Conservation (phyloP, 2,329 filamentous ascomycete genomes). For the Cladosporium sp. region DNA sequence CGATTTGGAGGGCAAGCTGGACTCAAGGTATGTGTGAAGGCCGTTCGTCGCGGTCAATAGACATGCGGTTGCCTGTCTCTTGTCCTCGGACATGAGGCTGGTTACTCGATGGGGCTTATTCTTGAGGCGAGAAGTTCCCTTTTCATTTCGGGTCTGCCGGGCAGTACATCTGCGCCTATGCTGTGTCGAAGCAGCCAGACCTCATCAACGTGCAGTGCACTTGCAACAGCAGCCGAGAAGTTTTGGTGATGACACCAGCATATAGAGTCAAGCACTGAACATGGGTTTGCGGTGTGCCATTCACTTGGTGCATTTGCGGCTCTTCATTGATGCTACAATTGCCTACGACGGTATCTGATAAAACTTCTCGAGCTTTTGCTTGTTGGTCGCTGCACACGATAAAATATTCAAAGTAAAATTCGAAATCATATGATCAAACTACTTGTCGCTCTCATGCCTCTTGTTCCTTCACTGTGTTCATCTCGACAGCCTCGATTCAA, state of each 20-base stretch:
- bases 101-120: constrained; percentile 99
- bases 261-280: constrained; percentile 99
- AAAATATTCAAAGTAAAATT: no score
- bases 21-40: constrained; percentile 50
- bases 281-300: constrained; percentile 39
- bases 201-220: constrained; percentile 34
- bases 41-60: constrained; percentile 92
- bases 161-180: constrained; percentile 37
- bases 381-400: constrained; percentile 1
- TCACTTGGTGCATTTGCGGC: constrained; percentile 38
- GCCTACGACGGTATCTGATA: constrained; percentile 47
- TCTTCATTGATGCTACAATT: constrained; percentile 33
- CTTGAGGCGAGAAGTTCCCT: constrained; percentile 88
- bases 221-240: constrained; percentile 28
- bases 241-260: constrained; percentile 82
- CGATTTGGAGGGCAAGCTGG: constrained; percentile 35
- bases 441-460: no score
- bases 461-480: no score
- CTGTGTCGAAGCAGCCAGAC: constrained; percentile 68
- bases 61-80: constrained; percentile 84
- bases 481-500: no score
- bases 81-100: constrained; percentile 31
- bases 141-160: constrained; percentile 43
- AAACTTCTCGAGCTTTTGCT: constrained; percentile 24
- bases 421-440: no score